These are phyloP conservation scores for Theobroma cacao DNA, from an alignment of 345 rosid species.

Conservation along the genomic window DNA sequence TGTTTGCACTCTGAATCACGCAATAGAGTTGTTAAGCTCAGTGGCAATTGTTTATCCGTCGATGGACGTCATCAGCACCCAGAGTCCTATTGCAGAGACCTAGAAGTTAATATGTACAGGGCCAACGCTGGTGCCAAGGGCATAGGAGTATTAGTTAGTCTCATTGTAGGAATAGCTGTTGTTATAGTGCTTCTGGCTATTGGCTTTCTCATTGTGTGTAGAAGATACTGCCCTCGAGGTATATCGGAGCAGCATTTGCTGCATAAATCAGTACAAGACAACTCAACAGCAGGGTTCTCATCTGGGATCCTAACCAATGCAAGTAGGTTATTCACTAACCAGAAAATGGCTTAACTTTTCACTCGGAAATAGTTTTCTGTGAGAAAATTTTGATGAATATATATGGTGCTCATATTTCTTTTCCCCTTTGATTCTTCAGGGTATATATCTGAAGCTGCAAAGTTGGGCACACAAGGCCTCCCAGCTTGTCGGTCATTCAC, in stretches of 20 bases:
- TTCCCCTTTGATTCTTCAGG: conserved; percentile 40
- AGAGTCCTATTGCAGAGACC: conserved; percentile 54
- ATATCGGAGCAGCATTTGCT: conserved; percentile 45
- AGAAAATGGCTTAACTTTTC: not conserved
- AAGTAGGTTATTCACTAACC: conserved; percentile 50
- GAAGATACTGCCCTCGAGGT: conserved; percentile 38
- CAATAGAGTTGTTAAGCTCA: conserved; percentile 52
- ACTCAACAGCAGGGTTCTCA: conserved; percentile 54
- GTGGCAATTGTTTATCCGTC: conserved; percentile 73
- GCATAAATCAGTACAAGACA: conserved; percentile 57
- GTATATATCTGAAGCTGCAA: conserved; percentile 68
- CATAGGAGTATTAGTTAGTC: conserved; percentile 42
- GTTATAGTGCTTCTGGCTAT: conserved; percentile 42
- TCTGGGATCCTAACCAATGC: conserved; percentile 81
- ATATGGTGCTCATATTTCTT: not conserved
- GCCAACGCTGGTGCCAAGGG: conserved; percentile 18
- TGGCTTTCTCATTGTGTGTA: conserved; percentile 40
- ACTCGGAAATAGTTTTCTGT: no score
- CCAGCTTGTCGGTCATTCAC: conserved; percentile 52
- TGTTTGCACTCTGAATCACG: conserved; percentile 59
- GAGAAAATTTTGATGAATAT: not conserved
- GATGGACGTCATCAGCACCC: conserved; percentile 53
- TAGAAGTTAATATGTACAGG: conserved; percentile 23
- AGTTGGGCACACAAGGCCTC: conserved; percentile 63
- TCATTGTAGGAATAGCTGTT: conserved; percentile 53